Evolutionary conservation across 805 yeast species (phyloP), one percentile per base, ranked within the genome.

Genomic region (Candida ortonii): DNA sequence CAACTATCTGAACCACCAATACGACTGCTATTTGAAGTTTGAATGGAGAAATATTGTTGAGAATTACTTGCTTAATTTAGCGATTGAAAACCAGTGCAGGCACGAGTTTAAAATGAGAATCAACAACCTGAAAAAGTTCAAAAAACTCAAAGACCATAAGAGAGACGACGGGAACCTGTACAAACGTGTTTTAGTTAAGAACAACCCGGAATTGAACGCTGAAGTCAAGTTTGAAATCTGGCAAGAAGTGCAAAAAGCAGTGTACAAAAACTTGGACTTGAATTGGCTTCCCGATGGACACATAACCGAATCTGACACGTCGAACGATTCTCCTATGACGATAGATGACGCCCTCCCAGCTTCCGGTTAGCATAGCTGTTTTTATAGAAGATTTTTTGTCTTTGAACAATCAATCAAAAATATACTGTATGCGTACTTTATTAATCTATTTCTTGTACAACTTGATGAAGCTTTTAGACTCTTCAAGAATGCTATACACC

Each of bases 1-100:
- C n/a, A 28, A 38, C 10, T 38, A 45, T 23, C 28, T 52, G n/a
- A 33, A 55, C 21, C 31, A 42, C 7, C 48, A 51, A 12, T 46
- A 42, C 26, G 58, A 53, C 26, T 41, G 44, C 13, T 60, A 52
- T 32, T 47, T 53, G 19, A 59, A 58, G 36, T 58, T 50, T 16
- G 84, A 82, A 53, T 81, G 88, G 86, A 64, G 89, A 46, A 78
- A 80, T 49, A 71, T 83, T 17, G 78, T 83, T 39, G 90, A 83
- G 44, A 82, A 80, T 57, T 83, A 73, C 49, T 47, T 79, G 22
- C 56, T 80, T 22, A 78, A 77, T 50, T 62, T 80, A 19, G 84
- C 77, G 4, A 81, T 81, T 30, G 87, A 80, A 47, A 76, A 80
- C 11, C 87, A 83, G 53, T 79, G 87, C 47, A 68, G 86, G 14